These are phyloP conservation scores for Pseudocercospora musae DNA, from an alignment of 2,329 filamentous ascomycete species.

Conservation along the genomic window DNA sequence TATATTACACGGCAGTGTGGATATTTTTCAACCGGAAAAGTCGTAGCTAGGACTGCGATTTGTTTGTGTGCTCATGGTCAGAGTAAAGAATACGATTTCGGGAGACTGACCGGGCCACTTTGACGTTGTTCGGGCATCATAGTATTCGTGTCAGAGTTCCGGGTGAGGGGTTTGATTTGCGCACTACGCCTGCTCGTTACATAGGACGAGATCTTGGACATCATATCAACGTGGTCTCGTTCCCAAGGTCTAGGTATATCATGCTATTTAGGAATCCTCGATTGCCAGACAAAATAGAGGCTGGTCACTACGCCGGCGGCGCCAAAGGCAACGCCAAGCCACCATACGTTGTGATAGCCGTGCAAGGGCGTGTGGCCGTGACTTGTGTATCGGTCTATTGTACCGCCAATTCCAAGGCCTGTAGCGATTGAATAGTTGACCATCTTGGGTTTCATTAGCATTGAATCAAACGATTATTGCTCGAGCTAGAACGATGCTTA, in stretches of 20 bases:
- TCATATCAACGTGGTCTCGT: neutral
- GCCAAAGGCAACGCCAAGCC: slow-evolving; percentile 26
- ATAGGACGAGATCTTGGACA: too few species aligned
- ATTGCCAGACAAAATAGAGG: slow-evolving; percentile 20
- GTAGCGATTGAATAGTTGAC: slow-evolving; percentile 31
- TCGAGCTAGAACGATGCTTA: neutral
- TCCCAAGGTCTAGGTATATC: neutral
- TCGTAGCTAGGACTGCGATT: neutral
- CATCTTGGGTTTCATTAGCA: slow-evolving; percentile 19
- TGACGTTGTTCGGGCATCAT: neutral
- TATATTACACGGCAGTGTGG: neutral
- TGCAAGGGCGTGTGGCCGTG: slow-evolving; percentile 10
- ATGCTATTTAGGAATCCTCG: neutral
- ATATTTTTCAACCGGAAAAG: neutral
- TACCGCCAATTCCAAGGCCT: slow-evolving; percentile 25
- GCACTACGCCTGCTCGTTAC: too few species aligned
- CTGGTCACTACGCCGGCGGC: slow-evolving; percentile 22
- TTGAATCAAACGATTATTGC: neutral
- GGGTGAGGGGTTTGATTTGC: neutral
- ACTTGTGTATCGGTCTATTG: slow-evolving; percentile 21
- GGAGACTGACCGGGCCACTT: slow-evolving; percentile 5
- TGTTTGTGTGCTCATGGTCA: slow-evolving; percentile 4
- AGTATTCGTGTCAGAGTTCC: neutral
- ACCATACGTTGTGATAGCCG: slow-evolving; percentile 27
- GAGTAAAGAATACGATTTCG: neutral